Evolutionary conservation across 257 asterid genomes (phyloP).

Genomic region (Plantago ovata): DNA sequence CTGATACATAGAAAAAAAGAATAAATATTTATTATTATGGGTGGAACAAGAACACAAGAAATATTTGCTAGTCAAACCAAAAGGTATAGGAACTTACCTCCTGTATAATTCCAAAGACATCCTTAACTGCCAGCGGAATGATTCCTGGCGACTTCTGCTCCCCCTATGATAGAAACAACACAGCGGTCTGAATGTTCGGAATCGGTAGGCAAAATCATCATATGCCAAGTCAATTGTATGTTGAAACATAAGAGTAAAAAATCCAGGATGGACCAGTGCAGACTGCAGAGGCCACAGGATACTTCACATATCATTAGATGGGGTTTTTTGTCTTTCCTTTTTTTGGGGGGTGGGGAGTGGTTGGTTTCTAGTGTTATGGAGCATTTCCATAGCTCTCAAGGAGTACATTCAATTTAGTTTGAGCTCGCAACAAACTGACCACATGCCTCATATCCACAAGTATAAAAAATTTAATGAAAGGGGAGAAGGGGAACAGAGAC

Average conservation of each 20-base stretch:
- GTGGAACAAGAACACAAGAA: constrained; percentile 17
- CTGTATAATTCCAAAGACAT: constrained; percentile 83
- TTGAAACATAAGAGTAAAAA: background rate
- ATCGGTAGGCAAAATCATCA: background rate
- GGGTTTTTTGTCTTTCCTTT: no score
- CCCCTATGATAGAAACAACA: constrained; percentile 44
- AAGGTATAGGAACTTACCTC: constrained; percentile 43
- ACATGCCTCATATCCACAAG: background rate
- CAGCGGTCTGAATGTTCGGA: constrained; percentile 12
- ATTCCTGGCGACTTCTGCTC: constrained; percentile 93
- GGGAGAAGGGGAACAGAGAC: background rate
- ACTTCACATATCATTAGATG: no score
- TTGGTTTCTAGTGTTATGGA: no score
- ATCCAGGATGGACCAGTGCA: background rate
- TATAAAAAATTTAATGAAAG: background rate
- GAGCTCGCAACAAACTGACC: background rate
- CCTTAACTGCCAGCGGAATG: constrained; percentile 76
- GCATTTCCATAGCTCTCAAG: background rate
- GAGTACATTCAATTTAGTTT: background rate
- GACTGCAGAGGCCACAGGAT: no score
- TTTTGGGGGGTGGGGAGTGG: no score
- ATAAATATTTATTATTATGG: constrained; percentile 5
- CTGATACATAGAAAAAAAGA: constrained; percentile 32
- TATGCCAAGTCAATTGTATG: constrained; percentile 8
- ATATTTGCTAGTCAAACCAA: constrained; percentile 14